A percentile compares a stretch with the other conserved stretches of the same genome.
These are phyloP conservation scores for Spiromastix sp. DNA, from an alignment of 2,329 filamentous ascomycete genomes.

Conservation along the genomic window DNA sequence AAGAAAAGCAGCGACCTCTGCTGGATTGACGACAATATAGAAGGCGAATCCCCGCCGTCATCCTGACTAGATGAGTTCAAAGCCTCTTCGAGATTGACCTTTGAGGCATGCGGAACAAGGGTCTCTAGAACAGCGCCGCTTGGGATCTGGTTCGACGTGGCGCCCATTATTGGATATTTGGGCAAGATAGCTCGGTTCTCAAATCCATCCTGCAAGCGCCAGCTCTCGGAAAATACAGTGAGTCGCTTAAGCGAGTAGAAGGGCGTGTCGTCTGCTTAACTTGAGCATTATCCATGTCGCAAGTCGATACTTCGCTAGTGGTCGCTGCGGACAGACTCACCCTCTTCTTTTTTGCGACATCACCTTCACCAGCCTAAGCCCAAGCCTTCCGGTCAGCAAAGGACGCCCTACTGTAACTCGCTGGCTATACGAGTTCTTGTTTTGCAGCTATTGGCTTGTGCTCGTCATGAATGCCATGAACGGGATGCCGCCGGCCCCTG, in stretches of 20 bases:
- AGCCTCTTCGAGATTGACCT: constrained; percentile 28
- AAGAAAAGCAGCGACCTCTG: constrained; percentile 45
- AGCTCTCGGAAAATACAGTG: too few species aligned
- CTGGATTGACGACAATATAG: constrained; percentile 37
- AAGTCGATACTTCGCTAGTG: background rate
- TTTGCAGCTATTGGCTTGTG: too few species aligned
- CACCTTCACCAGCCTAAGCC: too few species aligned
- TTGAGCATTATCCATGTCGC: too few species aligned
- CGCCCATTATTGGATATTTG: constrained; percentile 1
- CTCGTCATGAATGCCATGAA: constrained; percentile 43
- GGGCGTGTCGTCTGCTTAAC: too few species aligned
- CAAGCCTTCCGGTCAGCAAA: too few species aligned
- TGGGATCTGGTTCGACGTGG: constrained; percentile 25
- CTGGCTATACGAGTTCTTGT: too few species aligned
- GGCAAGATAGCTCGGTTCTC: background rate
- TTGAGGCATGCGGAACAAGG: constrained; percentile 32
- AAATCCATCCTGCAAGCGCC: too few species aligned
- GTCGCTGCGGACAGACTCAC: background rate
- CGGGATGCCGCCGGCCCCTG: constrained; percentile 41
- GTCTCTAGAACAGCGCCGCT: constrained; percentile 33
- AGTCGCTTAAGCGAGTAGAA: background rate
- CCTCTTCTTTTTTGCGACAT: background rate
- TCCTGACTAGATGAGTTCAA: constrained; percentile 36
- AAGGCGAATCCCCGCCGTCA: constrained; percentile 30
- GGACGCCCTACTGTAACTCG: too few species aligned